Percentiles rank a stretch among this genome's conserved stretches.
phyloP scores from a whole-genome alignment of 2,329 filamentous ascomycete species.

The Calonectria naviculata region DNA sequence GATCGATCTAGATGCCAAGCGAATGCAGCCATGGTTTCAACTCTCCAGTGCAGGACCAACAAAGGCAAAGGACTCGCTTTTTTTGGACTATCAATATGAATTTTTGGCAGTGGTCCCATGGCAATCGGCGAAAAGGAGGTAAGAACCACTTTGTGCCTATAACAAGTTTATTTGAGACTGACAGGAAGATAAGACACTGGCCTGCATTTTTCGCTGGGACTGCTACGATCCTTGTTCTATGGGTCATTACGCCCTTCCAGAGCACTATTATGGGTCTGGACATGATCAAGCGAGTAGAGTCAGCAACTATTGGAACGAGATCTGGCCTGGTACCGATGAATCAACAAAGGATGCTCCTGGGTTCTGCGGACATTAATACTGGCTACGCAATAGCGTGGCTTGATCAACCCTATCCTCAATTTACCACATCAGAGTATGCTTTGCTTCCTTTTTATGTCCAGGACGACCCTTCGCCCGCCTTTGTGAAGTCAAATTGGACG shows the following conservation, averaged over 20 bases:
- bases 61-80: constrained; percentile 54
- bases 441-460: constrained; percentile 54
- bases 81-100: constrained; percentile 63
- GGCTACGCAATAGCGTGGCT: constrained; percentile 60
- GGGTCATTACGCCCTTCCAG: constrained; percentile 65
- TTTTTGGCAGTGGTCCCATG: constrained; percentile 49
- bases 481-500: constrained; percentile 39
- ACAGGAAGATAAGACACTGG: constrained; percentile 59
- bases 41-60: constrained; percentile 60
- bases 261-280: constrained; percentile 62
- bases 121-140: constrained; percentile 40
- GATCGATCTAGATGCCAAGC: constrained; percentile 68
- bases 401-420: constrained; percentile 54
- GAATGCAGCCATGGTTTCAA: constrained; percentile 71
- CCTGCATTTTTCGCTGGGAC: constrained; percentile 59
- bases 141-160: constrained; percentile 39
- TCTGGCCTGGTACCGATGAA: constrained; percentile 30
- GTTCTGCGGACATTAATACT: constrained; percentile 52
- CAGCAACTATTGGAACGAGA: not conserved
- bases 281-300: constrained; percentile 36
- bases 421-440: constrained; percentile 54
- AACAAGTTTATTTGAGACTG: not conserved
- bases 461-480: not conserved
- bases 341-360: constrained; percentile 40
- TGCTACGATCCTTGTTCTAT: constrained; percentile 63